Evolutionary conservation across 2,329 filamentous ascomycete species (phyloP).

Genomic region (Talaromyces sp.): DNA sequence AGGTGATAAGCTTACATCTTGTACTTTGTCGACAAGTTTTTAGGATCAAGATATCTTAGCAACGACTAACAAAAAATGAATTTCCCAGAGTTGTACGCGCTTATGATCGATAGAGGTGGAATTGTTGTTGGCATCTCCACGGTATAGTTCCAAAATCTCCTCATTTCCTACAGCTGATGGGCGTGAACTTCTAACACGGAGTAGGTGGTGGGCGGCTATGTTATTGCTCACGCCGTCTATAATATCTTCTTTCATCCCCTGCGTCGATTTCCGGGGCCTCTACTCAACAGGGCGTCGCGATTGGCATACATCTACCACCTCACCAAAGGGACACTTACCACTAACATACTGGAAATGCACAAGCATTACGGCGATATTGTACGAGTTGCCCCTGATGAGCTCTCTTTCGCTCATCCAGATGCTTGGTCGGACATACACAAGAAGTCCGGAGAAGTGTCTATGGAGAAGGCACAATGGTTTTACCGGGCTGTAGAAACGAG

Average conservation of each 20-base stretch:
- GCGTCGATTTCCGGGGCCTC: not conserved
- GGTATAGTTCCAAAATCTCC: not conserved
- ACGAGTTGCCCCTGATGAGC: not conserved
- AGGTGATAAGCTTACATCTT: no score
- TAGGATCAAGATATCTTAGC: not conserved
- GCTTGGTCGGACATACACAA: not conserved
- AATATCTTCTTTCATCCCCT: not conserved
- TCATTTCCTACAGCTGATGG: not conserved
- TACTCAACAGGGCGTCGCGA: not conserved
- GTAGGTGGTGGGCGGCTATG: not conserved
- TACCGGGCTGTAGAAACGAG: not conserved
- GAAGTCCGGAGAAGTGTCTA: not conserved
- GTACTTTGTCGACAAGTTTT: no score
- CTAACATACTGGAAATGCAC: not conserved
- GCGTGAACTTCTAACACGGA: not conserved
- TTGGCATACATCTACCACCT: not conserved
- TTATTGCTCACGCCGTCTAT: not conserved
- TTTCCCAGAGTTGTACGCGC: not conserved
- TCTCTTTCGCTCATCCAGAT: not conserved
- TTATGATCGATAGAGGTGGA: not conserved
- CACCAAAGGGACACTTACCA: not conserved
- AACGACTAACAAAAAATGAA: not conserved
- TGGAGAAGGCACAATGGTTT: not conserved
- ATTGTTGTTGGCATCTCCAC: not conserved
- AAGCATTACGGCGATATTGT: not conserved